Conservation (phyloP, 345 rosid species). For the Microthlaspi erraticum region DNA sequence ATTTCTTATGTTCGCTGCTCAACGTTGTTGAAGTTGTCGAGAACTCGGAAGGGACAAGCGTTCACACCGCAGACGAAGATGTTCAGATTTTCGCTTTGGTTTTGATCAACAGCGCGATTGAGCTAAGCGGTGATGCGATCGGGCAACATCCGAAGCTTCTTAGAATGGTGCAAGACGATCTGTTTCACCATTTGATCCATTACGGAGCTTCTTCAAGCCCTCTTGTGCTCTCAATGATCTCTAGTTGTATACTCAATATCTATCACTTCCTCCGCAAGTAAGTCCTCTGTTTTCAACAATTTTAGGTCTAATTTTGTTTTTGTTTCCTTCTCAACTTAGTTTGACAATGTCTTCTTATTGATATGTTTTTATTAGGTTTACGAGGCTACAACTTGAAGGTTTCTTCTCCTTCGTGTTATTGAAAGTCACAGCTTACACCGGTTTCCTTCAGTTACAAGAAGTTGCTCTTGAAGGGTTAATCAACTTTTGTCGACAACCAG, state of each 20-base stretch:
- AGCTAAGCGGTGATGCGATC: constrained; percentile 78
- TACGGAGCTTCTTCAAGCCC: constrained; percentile 78
- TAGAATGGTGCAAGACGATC: constrained; percentile 79
- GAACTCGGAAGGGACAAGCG: constrained; percentile 56
- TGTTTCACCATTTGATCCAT: constrained; percentile 87
- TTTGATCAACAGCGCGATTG: constrained; percentile 75
- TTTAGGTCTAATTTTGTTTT: not conserved
- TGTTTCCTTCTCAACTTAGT: not conserved
- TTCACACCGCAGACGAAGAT: constrained; percentile 67
- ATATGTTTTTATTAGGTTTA: constrained; percentile 51
- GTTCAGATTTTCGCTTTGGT: constrained; percentile 63
- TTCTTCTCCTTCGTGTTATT: constrained; percentile 76
- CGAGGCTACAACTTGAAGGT: constrained; percentile 90
- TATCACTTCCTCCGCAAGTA: constrained; percentile 90
- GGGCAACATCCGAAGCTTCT: constrained; percentile 76
- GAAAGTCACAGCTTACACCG: constrained; percentile 50
- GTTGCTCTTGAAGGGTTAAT: constrained; percentile 85
- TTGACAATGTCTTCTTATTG: constrained; percentile 15
- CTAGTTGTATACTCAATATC: constrained; percentile 79
- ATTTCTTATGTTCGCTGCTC: constrained; percentile 78
- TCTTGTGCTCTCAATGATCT: constrained; percentile 83
- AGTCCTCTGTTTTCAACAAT: constrained; percentile 3
- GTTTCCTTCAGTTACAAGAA: constrained; percentile 72
- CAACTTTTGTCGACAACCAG: constrained; percentile 86
- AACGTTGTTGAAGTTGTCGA: constrained; percentile 74